Evolutionary conservation across 495 filamentous ascomycete genomes (phyloP).

Genomic region (Penicillium egyptiacum): DNA sequence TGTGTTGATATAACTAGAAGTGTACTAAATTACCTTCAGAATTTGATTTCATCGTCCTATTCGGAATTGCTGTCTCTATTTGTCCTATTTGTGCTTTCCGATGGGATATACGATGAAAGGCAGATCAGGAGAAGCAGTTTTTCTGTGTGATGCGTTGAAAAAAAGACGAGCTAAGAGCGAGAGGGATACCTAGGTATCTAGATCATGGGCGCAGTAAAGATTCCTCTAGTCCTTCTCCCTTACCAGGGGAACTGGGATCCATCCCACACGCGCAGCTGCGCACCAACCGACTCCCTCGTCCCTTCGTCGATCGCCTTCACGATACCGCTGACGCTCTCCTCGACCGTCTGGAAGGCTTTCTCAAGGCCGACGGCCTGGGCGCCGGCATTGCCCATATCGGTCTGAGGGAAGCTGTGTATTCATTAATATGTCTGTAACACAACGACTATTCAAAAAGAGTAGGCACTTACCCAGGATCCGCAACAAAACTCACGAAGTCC

Average conservation of each 20-base stretch:
- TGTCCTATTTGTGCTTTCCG: too few relatives aligned
- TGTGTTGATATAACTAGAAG: too few relatives aligned
- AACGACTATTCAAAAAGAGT: neutral
- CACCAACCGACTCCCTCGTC: slow-evolving; percentile 1
- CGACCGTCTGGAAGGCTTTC: slow-evolving; percentile 32
- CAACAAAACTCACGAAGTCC: slow-evolving; percentile 36
- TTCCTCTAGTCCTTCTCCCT: neutral
- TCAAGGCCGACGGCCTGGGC: slow-evolving; percentile 37
- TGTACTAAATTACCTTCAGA: too few relatives aligned
- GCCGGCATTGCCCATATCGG: slow-evolving; percentile 46
- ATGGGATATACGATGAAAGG: too few relatives aligned
- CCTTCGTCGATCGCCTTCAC: slow-evolving; percentile 34
- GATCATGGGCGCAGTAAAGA: too few relatives aligned
- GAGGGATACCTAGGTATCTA: too few relatives aligned
- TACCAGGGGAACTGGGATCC: neutral
- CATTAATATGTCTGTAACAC: slow-evolving; percentile 21
- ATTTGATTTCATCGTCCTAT: too few relatives aligned
- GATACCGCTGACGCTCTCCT: slow-evolving; percentile 38
- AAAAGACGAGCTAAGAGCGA: too few relatives aligned
- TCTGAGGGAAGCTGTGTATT: slow-evolving; percentile 43
- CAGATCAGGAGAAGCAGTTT: too few relatives aligned
- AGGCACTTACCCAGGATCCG: slow-evolving; percentile 28
- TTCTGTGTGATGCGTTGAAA: too few relatives aligned
- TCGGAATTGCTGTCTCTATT: too few relatives aligned
- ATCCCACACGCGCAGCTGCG: neutral